A percentile compares a stretch with the other conserved stretches of the same genome.
Evolutionary conservation across 1,284 basidiomycete genomes (phyloP).

Genomic region (Moesziomyces antarcticus): DNA sequence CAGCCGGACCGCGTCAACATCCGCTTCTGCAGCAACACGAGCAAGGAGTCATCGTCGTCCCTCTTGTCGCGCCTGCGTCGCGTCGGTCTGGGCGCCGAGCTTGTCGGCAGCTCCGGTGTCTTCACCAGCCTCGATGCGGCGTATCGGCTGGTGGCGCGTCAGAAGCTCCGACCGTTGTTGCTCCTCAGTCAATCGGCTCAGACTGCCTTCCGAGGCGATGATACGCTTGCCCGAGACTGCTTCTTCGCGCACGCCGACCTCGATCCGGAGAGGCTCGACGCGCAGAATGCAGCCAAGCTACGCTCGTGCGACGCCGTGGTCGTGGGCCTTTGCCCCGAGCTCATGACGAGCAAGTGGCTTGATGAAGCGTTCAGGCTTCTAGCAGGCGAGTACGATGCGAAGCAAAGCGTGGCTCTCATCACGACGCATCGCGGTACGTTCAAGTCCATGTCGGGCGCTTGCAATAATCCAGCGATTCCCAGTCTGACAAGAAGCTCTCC

Average conservation of each 20-base stretch:
- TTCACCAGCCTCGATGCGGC: conserved; percentile 43
- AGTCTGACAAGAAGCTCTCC: neutral
- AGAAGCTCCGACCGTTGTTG: conserved; percentile 23
- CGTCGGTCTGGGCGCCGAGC: conserved; percentile 11
- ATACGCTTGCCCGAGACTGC: neutral
- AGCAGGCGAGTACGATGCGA: conserved; percentile 24
- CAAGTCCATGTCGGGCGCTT: too few relatives aligned
- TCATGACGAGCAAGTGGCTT: conserved; percentile 45
- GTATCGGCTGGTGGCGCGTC: conserved; percentile 14
- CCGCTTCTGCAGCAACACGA: conserved; percentile 45
- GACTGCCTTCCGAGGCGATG: conserved; percentile 11
- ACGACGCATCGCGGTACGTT: conserved; percentile 47
- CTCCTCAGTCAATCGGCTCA: conserved; percentile 30
- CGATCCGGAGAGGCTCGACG: conserved; percentile 9
- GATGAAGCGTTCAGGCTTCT: conserved; percentile 38
- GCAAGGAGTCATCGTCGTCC: conserved; percentile 35
- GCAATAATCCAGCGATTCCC: neutral
- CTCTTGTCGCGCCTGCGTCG: conserved; percentile 29
- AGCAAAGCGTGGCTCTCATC: conserved; percentile 21
- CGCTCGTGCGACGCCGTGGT: conserved; percentile 32
- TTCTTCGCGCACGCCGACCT: conserved; percentile 26
- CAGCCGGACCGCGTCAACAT: conserved; percentile 19
- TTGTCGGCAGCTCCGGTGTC: conserved; percentile 21
- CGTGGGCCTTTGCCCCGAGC: conserved; percentile 38
- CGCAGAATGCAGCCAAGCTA: conserved; percentile 11